phyloP scores from a whole-genome alignment of 2,329 filamentous ascomycete species.

The Colletotrichum australisinense region DNA sequence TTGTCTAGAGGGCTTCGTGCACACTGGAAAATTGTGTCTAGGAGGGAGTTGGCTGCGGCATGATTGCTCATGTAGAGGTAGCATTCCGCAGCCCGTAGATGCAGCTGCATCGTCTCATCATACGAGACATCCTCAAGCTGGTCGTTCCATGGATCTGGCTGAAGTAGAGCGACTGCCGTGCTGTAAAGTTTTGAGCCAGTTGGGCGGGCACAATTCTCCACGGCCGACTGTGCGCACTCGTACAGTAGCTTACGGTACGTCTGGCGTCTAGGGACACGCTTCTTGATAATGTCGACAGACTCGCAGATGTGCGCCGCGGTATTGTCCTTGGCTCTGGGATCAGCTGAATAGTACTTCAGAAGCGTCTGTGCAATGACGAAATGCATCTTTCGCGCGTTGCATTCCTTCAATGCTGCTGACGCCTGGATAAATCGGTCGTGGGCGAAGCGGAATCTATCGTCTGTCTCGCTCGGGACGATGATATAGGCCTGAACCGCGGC shows the following conservation, averaged over 20 bases:
- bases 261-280: constrained; percentile 67
- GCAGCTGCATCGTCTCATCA: constrained; percentile 84
- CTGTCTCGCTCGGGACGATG: constrained; percentile 82
- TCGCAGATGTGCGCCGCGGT: constrained; percentile 86
- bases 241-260: constrained; percentile 82
- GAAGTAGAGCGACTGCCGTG: constrained; percentile 81
- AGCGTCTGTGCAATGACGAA: constrained; percentile 88
- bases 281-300: constrained; percentile 79
- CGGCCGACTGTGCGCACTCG: constrained; percentile 81
- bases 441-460: constrained; percentile 88
- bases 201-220: constrained; percentile 84
- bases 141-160: constrained; percentile 82
- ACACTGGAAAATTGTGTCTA: constrained; percentile 76
- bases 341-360: constrained; percentile 73
- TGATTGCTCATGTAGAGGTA: constrained; percentile 83
- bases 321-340: constrained; percentile 74
- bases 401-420: constrained; percentile 75
- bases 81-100: constrained; percentile 84
- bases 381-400: constrained; percentile 83
- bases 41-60: constrained; percentile 73
- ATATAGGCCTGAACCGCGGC: constrained; percentile 73
- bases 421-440: constrained; percentile 90
- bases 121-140: constrained; percentile 79
- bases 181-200: constrained; percentile 87
- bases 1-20: constrained; percentile 82